Base-by-base conservation (phyloP, 768 basidiomycete species). In the Trametes cubensis region DNA sequence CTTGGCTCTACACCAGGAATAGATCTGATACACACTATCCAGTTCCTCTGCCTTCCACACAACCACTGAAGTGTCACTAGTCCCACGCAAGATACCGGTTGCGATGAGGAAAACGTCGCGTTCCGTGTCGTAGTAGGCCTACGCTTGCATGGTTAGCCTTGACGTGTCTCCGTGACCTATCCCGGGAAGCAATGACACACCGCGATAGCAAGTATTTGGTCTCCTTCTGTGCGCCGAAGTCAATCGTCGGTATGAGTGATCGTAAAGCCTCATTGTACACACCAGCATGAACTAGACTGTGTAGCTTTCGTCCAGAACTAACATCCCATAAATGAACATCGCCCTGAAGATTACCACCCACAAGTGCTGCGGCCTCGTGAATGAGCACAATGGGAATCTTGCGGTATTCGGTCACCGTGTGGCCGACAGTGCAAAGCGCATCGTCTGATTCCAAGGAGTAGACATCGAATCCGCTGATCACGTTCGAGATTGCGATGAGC, bases 301-400 rank as follows among this genome's bases (percentile, higher is more conserved):
- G 58, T 7, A 60, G 18, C 44, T 60, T 60, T 6, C 42, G 42
- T 2, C 52, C 25, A 3, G 53, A 46, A 8, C 20, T 30, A 0
- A 61, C 46, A 21, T 61, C 60, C 62, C 62, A 64, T 3, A 59
- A 6, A 26, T 55, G 57, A 18, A 59, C 57, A 5, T 53, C 21
- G 0, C 62, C 62, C 4, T 48, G 42, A 11, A 52, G 4, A 25
- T 49, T 64, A 0, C 62, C 62, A 13, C 57, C 58, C 0, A 60
- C 3, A 0, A 64, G 18, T 2, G 58, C 62, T 18, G 20, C 20
- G 39, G 40, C 52, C 3, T 45, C 51, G 47, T 64, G 62, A 1
- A 64, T n/a, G 13, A 59, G 53, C 0, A 46, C 40, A 1, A 64
- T 53, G 41, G 49, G 60, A 1, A 40, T 15, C 6, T 28, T 30